phyloP scores from a whole-genome alignment of 345 rosid species.

The Acer saccharum region DNA sequence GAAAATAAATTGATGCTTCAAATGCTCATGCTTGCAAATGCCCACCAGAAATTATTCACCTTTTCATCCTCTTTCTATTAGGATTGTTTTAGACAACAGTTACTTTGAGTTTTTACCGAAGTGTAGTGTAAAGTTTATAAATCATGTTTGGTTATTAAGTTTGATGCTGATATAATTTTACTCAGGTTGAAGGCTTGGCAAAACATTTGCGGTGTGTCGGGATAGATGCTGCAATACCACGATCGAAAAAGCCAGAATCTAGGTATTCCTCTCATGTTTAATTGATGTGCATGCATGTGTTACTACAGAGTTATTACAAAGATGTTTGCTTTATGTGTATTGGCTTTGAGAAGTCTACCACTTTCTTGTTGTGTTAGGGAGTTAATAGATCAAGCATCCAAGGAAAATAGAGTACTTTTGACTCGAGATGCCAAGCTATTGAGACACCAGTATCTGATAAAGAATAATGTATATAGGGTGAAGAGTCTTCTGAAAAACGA shows the following conservation, averaged over 20 bases:
- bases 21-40: background rate
- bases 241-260: constrained; percentile 67
- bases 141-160: background rate
- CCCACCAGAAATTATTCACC: background rate
- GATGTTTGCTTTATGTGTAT: background rate
- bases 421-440: constrained; percentile 88
- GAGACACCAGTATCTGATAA: constrained; percentile 74
- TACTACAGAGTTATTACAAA: background rate
- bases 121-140: background rate
- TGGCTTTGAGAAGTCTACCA: background rate
- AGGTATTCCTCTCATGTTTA: constrained; percentile 41
- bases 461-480: constrained; percentile 77
- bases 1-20: background rate
- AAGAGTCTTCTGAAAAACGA: constrained; percentile 86
- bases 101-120: background rate
- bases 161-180: constrained; percentile 25
- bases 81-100: background rate
- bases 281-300: background rate
- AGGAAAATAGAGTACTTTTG: constrained; percentile 78
- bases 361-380: constrained; percentile 48
- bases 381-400: constrained; percentile 73
- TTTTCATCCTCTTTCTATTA: background rate
- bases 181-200: constrained; percentile 92
- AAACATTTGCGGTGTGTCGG: constrained; percentile 95
- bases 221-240: constrained; percentile 83